Conservation (phyloP, 2,329 filamentous ascomycete genomes). For the Claviceps africana region DNA sequence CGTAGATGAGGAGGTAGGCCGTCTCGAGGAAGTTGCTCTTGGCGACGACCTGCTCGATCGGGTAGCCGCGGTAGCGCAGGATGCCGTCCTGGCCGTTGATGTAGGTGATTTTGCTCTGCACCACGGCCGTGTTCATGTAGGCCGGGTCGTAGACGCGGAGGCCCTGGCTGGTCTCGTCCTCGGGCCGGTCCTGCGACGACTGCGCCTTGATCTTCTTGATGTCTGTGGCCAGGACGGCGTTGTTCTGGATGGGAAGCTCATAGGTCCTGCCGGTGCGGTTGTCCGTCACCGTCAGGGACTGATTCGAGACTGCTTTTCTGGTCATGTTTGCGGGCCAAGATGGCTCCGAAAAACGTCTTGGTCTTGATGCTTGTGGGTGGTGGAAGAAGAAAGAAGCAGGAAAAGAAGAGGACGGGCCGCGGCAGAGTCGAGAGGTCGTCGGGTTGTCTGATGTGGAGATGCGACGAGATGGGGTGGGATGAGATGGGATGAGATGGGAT, state of each 20-base stretch:
- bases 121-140: constrained; percentile 38
- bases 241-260: constrained; percentile 34
- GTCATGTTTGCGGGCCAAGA: not conserved
- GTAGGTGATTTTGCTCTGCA: constrained; percentile 35
- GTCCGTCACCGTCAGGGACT: constrained; percentile 30
- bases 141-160: constrained; percentile 37
- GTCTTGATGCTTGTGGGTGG: too few relatives aligned
- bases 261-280: constrained; percentile 35
- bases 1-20: constrained; percentile 37
- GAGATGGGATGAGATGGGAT: too few relatives aligned
- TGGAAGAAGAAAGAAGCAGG: too few relatives aligned
- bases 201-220: constrained; percentile 35
- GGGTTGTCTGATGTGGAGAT: too few relatives aligned
- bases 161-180: constrained; percentile 34
- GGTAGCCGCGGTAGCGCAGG: constrained; percentile 37
- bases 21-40: constrained; percentile 36
- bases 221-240: constrained; percentile 34
- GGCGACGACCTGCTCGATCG: constrained; percentile 35
- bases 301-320: constrained; percentile 9
- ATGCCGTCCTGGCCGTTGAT: constrained; percentile 38
- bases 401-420: too few relatives aligned
- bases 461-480: too few relatives aligned
- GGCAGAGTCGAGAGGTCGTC: not conserved
- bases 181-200: constrained; percentile 21
- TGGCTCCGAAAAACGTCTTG: too few relatives aligned